A percentile compares a stretch with the other conserved stretches of the same genome.
These are phyloP conservation scores for Ustilago sp. DNA, from an alignment of 1,284 basidiomycete genomes.

Conservation along the genomic window DNA sequence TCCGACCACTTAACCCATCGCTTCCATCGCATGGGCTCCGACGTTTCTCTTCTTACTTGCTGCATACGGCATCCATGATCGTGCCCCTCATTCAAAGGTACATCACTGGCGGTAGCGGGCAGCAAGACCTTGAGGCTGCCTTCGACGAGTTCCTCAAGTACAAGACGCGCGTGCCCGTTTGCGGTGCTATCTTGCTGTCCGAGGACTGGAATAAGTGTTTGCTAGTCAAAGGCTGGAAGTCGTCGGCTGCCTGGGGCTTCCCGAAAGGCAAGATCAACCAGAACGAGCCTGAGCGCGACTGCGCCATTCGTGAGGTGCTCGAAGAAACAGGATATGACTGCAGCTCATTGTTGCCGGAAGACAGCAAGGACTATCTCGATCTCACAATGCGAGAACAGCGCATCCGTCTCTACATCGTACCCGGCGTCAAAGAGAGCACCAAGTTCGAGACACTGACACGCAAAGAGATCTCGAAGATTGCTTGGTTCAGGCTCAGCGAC, in stretches of 20 bases:
- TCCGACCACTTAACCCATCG: constrained; percentile 83
- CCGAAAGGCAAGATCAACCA: constrained; percentile 99
- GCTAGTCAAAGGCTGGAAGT: constrained; percentile 91
- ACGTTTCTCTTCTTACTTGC: constrained; percentile 93
- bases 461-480: constrained; percentile 99
- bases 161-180: constrained; percentile 98
- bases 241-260: constrained; percentile 95
- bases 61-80: constrained; percentile 62
- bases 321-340: constrained; percentile 69
- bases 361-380: constrained; percentile 78
- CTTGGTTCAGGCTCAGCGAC: constrained; percentile 92
- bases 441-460: constrained; percentile 92
- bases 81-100: constrained; percentile 68
- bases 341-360: constrained; percentile 49
- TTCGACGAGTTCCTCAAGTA: constrained; percentile 74
- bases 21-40: constrained; percentile 83
- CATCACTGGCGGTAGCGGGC: constrained; percentile 56
- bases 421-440: constrained; percentile 88
- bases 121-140: constrained; percentile 63
- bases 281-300: constrained; percentile 73
- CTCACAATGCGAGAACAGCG: constrained; percentile 87
- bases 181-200: constrained; percentile 95
- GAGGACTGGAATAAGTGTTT: constrained; percentile 80
- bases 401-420: constrained; percentile 91
- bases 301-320: constrained; percentile 74